phyloP scores from a whole-genome alignment of 495 filamentous ascomycete genomes.

The Penicillium paxilli region DNA sequence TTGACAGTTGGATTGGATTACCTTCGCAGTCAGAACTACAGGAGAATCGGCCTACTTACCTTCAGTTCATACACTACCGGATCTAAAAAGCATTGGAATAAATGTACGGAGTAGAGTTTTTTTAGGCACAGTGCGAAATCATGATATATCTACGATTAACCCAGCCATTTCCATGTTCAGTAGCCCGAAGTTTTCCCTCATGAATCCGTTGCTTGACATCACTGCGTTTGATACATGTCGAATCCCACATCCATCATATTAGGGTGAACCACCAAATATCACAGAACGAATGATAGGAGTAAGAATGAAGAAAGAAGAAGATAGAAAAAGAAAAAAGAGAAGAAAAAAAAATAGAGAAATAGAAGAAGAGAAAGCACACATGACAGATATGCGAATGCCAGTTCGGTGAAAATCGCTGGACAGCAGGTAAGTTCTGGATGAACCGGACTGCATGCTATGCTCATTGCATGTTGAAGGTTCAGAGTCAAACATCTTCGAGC shows the following conservation, averaged over 20 bases:
- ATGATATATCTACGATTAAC: slow-evolving; percentile 34
- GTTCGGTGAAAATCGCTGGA: slow-evolving; percentile 22
- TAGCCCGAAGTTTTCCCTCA: slow-evolving; percentile 25
- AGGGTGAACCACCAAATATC: slow-evolving; percentile 51
- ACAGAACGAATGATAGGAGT: slow-evolving; percentile 33
- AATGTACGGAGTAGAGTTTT: no score
- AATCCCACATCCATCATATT: slow-evolving; percentile 45
- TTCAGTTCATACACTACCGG: not conserved
- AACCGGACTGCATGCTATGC: slow-evolving; percentile 11
- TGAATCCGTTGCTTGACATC: slow-evolving; percentile 26
- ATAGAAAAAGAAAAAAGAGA: slow-evolving; percentile 14
- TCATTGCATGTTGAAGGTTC: slow-evolving; percentile 14
- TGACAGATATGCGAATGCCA: slow-evolving; percentile 14
- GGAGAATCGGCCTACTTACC: not conserved
- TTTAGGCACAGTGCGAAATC: slow-evolving; percentile 12
- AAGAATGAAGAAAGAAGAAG: slow-evolving; percentile 1
- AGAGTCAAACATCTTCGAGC: slow-evolving; percentile 43
- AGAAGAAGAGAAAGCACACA: slow-evolving; percentile 15
- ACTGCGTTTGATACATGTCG: slow-evolving; percentile 36
- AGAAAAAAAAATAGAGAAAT: slow-evolving; percentile 13
- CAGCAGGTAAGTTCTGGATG: not conserved
- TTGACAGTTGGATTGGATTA: no score
- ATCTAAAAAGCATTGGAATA: not conserved
- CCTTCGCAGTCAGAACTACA: no score
- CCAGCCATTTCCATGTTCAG: slow-evolving; percentile 30